Evolutionary conservation across 2,329 filamentous ascomycete species (phyloP), one percentile per base, ranked within the genome.

Genomic region (Cladosporium sp.): DNA sequence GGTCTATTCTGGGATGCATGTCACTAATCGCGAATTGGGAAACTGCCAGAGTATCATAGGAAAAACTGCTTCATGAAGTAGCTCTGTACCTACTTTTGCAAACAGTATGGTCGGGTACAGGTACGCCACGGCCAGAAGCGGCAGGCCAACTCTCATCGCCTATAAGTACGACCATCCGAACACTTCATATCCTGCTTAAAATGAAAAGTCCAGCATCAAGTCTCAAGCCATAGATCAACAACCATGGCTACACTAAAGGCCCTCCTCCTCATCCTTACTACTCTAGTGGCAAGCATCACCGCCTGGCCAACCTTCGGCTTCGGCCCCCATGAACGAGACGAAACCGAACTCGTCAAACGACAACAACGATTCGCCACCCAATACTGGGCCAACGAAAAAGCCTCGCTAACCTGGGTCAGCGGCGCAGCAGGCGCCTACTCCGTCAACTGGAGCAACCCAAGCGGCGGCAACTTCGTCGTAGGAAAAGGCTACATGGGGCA

Each of bases 301-400:
- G 43, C 43, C 30, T 35, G 33, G 15, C 43, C 43, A 15, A 40
- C 43, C 7, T 39, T 48, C 18, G 43, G 43, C 9, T 33, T 33
- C n/a, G 33, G 25, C 8, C 43, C 25, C 12, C 30, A 39, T 3
- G 43, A 48, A 19, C 43, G 27, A 7, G 43, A 40, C n/a, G 48
- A 25, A 13, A 43, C 32, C 6, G 39, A 43, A 3, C 48, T 50
- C 7, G 25, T 43, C 3, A 43, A 43, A 19, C 40, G 48, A 9
- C 39, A 42, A 13, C 48, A 50, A 18, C 41, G 39, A 11, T 30
- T 53, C 38, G 49, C 43, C 5, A 48, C 43, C 5, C 43, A 57
- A 38, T 57, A 57, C 39, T 49, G 51, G 41, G 53, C 55, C 25
- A 55, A 59, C 52, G 53, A 59, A 32, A 56, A 54, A 33, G 49